Evolutionary conservation across 768 basidiomycete species (phyloP).

Genomic region (Dendrothele bispora): DNA sequence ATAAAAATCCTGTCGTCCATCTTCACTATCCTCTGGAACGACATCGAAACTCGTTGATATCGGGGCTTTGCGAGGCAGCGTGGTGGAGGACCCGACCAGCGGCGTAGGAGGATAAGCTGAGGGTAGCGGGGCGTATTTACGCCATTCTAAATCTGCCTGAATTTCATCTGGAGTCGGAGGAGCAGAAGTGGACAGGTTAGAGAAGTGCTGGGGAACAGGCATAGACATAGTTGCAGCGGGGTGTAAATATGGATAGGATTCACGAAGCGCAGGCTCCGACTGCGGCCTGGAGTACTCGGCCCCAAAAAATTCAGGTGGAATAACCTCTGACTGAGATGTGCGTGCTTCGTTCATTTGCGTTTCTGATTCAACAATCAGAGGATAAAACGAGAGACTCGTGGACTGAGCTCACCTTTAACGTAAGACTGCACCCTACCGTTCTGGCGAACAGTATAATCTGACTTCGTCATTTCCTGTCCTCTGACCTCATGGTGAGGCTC

Average conservation of each 20-base stretch:
- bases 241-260: too few species aligned
- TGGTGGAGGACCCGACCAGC: slow-evolving; percentile 38
- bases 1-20: slow-evolving; percentile 59
- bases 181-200: too few species aligned
- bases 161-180: neutral
- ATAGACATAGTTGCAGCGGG: too few species aligned
- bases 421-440: too few species aligned
- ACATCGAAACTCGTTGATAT: slow-evolving; percentile 1
- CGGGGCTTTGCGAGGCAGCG: slow-evolving; percentile 27
- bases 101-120: slow-evolving; percentile 79
- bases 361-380: too few species aligned
- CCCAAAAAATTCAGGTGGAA: slow-evolving; percentile 2
- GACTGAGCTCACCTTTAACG: too few species aligned
- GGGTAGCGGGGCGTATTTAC: slow-evolving; percentile 72
- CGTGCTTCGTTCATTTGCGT: too few species aligned
- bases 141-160: slow-evolving; percentile 58
- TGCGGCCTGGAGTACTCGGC: neutral
- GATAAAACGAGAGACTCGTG: too few species aligned
- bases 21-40: neutral
- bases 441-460: too few species aligned
- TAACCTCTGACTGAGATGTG: slow-evolving; percentile 2
- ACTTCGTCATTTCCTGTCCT: too few species aligned
- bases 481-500: too few species aligned
- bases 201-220: neutral
- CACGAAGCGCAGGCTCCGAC: neutral